These are phyloP conservation scores for Stromatinia cepivora DNA, from an alignment of 2,329 filamentous ascomycete genomes.

Conservation along the genomic window DNA sequence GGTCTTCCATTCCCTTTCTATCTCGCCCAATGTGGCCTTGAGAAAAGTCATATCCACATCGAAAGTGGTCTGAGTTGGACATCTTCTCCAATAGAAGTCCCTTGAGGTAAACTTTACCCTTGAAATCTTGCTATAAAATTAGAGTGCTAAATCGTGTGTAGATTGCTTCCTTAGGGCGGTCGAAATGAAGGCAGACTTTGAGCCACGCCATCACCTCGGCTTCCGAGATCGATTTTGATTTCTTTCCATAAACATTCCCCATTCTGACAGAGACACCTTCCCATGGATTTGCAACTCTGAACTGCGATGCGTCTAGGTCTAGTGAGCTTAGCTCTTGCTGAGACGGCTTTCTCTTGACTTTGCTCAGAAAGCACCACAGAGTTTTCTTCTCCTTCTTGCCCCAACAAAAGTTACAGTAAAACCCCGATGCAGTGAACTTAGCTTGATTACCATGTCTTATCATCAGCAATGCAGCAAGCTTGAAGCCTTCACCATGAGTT, in stretches of 20 bases:
- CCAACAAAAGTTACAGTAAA: constrained; percentile 33
- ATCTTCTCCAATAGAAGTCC: constrained; percentile 24
- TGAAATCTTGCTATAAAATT: constrained; percentile 24
- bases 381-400: constrained; percentile 17
- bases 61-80: background rate
- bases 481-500: constrained; percentile 38
- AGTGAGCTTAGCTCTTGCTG: background rate
- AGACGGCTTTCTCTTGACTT: background rate
- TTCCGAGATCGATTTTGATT: background rate
- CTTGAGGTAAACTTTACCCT: constrained; percentile 29
- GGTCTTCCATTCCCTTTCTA: constrained; percentile 24
- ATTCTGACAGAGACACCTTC: constrained; percentile 32
- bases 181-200: constrained; percentile 26
- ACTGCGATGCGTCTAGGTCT: background rate
- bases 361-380: constrained; percentile 26
- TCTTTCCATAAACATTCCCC: constrained; percentile 23
- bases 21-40: constrained; percentile 28
- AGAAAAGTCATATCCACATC: constrained; percentile 29
- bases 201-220: constrained; percentile 26
- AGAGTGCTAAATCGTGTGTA: constrained; percentile 23
- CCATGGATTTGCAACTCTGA: constrained; percentile 22
- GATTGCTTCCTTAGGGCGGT: constrained; percentile 22
- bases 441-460: constrained; percentile 31
- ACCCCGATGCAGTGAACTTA: constrained; percentile 22
- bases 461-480: constrained; percentile 37